Conservation (phyloP, 1,139 yeast species). For the Yamadazyma buinensis region DNA sequence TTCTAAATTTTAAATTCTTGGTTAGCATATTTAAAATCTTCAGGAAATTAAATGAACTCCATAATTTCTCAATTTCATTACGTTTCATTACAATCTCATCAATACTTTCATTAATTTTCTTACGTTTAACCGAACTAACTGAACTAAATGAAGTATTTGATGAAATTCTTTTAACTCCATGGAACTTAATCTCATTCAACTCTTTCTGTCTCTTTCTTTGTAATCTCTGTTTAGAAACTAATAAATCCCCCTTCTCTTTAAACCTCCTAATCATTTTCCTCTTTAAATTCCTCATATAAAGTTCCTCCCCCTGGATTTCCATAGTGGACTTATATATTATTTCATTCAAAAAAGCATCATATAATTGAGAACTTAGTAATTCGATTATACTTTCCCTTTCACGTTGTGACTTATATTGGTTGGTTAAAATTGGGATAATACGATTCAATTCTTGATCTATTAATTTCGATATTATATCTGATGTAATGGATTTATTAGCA, state of each 20-base stretch:
- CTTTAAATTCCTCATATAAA: slow-evolving; percentile 23
- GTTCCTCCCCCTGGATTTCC: slow-evolving; percentile 38
- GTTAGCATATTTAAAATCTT: slow-evolving; percentile 19
- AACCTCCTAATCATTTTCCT: slow-evolving; percentile 22
- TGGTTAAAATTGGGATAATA: slow-evolving; percentile 24
- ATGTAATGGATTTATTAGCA: slow-evolving; percentile 16
- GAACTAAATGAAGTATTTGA: slow-evolving; percentile 16
- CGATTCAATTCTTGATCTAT: slow-evolving; percentile 25
- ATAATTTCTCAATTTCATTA: slow-evolving; percentile 31
- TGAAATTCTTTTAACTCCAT: slow-evolving; percentile 18
- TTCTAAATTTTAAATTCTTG: slow-evolving; percentile 17
- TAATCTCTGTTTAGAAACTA: slow-evolving; percentile 20
- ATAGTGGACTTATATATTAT: slow-evolving; percentile 39
- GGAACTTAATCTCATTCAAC: slow-evolving; percentile 35
- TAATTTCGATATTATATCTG: slow-evolving; percentile 14
- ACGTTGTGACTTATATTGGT: slow-evolving; percentile 16
- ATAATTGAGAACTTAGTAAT: slow-evolving; percentile 46
- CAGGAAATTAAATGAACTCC: slow-evolving; percentile 40
- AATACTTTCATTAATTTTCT: slow-evolving; percentile 16
- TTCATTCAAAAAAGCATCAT: slow-evolving; percentile 58
- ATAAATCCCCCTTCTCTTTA: slow-evolving; percentile 20
- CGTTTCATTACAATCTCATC: slow-evolving; percentile 24
- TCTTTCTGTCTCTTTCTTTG: slow-evolving; percentile 36
- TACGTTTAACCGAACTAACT: slow-evolving; percentile 12
- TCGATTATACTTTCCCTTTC: slow-evolving; percentile 31